phyloP scores from a whole-genome alignment of 2,329 filamentous ascomycete species.

The Fusarium caatingaense region DNA sequence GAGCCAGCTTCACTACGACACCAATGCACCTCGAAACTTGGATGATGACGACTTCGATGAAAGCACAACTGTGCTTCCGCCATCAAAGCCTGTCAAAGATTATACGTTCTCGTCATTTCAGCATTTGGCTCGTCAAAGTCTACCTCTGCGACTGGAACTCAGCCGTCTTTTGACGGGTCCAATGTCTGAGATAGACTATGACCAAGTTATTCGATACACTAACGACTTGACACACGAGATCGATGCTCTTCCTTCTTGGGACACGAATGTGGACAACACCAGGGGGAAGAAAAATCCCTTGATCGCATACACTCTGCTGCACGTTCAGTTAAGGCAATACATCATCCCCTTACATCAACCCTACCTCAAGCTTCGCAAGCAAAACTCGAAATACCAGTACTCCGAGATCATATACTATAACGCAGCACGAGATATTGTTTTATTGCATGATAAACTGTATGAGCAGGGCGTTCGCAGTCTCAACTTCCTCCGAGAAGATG shows the following conservation, averaged over 20 bases:
- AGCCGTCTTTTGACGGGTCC: slow-evolving; percentile 67
- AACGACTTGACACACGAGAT: slow-evolving; percentile 71
- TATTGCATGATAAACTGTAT: slow-evolving; percentile 70
- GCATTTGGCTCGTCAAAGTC: slow-evolving; percentile 66
- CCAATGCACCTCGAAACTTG: slow-evolving; percentile 66
- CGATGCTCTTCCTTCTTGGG: slow-evolving; percentile 69
- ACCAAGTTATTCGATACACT: slow-evolving; percentile 70
- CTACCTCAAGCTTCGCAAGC: slow-evolving; percentile 68
- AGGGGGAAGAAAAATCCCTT: slow-evolving; percentile 64
- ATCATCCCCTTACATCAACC: slow-evolving; percentile 71
- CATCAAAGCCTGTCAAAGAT: slow-evolving; percentile 62
- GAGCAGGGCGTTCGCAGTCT: slow-evolving; percentile 68
- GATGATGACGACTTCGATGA: slow-evolving; percentile 69
- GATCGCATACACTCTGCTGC: slow-evolving; percentile 69
- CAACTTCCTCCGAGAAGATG: slow-evolving; percentile 70
- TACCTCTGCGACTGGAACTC: slow-evolving; percentile 67
- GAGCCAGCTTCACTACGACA: slow-evolving; percentile 67
- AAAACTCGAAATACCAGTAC: slow-evolving; percentile 71
- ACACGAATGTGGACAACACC: slow-evolving; percentile 52
- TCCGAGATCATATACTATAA: slow-evolving; percentile 74
- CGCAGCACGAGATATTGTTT: slow-evolving; percentile 69
- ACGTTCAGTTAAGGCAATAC: slow-evolving; percentile 71
- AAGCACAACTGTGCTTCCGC: slow-evolving; percentile 61
- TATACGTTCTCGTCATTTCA: slow-evolving; percentile 71
- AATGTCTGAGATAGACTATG: slow-evolving; percentile 67